Evolutionary conservation across 139 green algal genomes (phyloP).

Genomic region (Chlorella sp.): DNA sequence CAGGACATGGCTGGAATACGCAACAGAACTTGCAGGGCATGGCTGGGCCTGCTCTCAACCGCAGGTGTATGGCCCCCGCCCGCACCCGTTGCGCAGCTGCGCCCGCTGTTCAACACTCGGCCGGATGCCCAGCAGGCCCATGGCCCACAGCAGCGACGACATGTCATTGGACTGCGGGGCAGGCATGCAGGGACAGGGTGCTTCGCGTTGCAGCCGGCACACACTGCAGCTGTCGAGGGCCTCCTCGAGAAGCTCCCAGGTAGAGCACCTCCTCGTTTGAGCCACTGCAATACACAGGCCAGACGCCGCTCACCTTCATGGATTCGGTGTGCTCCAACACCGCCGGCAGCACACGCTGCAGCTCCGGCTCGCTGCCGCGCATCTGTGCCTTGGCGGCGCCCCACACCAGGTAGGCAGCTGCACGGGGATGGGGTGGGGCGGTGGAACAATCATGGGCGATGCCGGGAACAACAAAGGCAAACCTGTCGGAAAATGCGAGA

Average conservation of each 20-base stretch:
- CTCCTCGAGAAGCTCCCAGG: too few species aligned
- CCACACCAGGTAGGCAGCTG: constrained; percentile 21
- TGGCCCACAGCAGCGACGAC: not conserved
- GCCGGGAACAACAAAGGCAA: too few species aligned
- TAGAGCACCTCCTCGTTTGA: too few species aligned
- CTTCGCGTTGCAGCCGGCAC: not conserved
- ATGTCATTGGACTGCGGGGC: not conserved
- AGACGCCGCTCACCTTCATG: not conserved
- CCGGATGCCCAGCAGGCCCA: not conserved
- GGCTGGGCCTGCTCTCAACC: not conserved
- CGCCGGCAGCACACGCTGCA: not conserved
- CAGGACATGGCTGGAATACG: too few species aligned
- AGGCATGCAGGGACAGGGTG: not conserved
- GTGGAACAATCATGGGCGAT: too few species aligned
- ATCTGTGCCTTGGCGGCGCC: not conserved
- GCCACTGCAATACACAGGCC: not conserved
- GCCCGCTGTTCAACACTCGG: not conserved
- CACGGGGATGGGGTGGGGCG: too few species aligned
- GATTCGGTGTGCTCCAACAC: not conserved
- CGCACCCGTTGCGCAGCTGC: not conserved
- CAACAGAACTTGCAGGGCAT: too few species aligned
- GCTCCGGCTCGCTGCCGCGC: not conserved
- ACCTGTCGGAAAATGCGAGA: too few species aligned
- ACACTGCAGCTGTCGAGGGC: not conserved
- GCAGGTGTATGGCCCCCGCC: not conserved